Base-by-base conservation (phyloP, 225 moss, liverwort and hornwort genomes). In the Neckera pumila region DNA sequence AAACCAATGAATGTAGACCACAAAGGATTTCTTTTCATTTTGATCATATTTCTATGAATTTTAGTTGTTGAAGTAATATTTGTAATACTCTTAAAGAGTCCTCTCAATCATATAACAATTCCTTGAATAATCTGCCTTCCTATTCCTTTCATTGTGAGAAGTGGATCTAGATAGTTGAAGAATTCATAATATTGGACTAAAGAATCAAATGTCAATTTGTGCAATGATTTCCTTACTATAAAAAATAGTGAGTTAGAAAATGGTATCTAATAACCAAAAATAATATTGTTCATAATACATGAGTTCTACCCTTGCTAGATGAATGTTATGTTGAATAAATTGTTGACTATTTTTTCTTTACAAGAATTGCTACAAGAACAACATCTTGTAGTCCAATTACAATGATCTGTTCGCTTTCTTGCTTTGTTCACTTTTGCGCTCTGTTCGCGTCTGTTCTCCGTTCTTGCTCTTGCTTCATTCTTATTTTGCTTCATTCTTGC, bases 51-150 rank as follows among this genome's bases (percentile, higher is more conserved):
- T 27, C 10, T 17, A 2, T 43, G 2, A 5, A 72, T 43, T 72
- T 27, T 0, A 22, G 2, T 72, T 72, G 27, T 27, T 27, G 12
- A 1, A 43, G 0, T 27, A 28, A 10, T 72, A 72, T 9, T 72
- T 72, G 11, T 6, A 6, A 45, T 2, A 45, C 1, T 30, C 30
- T 45, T 45, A 1, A 73, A 0, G 14, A 5, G 2, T 73, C 27
- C 11, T 45, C 3, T 18, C 18, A 74, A 28, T 73, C 6, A 18
- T 47, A 1, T 74, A 47, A 31, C 7, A 74, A 74, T 31, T 4
- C 18, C 31, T 74, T 0, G 0, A 11, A 31, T 7, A 74, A 30
- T 31, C 0, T 31, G 0, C 3, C 4, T 47, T 47, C 19, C 31
- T 74, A 31, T 49, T 49, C 3, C 31, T 19, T 47, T 31, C 7